Conservation (phyloP, 345 rosid genomes). For the Eutrema heterophyllum region DNA sequence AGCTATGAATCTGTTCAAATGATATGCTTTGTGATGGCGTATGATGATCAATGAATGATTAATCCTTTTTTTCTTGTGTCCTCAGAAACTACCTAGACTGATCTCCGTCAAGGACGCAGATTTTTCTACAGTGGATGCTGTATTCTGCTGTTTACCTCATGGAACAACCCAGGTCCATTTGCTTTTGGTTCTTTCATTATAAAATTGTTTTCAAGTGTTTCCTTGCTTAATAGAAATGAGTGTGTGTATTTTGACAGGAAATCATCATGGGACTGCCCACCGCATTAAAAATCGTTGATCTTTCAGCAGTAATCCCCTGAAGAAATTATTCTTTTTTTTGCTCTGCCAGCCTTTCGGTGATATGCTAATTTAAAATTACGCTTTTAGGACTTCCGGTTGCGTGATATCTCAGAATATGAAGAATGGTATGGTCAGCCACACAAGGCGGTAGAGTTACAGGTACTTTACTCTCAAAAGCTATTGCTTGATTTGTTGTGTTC, state of each 20-base stretch:
- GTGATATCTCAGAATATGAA: slow-evolving; percentile 69
- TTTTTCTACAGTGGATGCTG: slow-evolving; percentile 79
- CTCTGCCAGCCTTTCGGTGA: neutral
- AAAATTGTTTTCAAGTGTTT: neutral
- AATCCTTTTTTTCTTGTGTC: slow-evolving; percentile 2
- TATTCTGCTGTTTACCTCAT: slow-evolving; percentile 93
- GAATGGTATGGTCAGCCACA: slow-evolving; percentile 99
- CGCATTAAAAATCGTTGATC: slow-evolving; percentile 78
- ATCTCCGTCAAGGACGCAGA: slow-evolving; percentile 74
- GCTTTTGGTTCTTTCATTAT: neutral
- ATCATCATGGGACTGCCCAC: slow-evolving; percentile 78
- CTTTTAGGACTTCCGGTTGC: slow-evolving; percentile 68
- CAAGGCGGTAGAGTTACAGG: slow-evolving; percentile 84
- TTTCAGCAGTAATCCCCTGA: slow-evolving; percentile 73
- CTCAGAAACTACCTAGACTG: slow-evolving; percentile 75
- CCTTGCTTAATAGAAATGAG: neutral
- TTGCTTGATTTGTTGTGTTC: neutral
- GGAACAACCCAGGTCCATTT: slow-evolving; percentile 85
- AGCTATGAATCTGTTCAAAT: neutral
- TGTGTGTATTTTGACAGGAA: slow-evolving; percentile 43
- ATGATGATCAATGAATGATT: neutral
- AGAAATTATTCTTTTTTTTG: neutral
- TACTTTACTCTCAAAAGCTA: neutral
- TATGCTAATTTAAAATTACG: slow-evolving; percentile 3
- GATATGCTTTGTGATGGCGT: neutral